phyloP scores from a whole-genome alignment of 2,329 filamentous ascomycete genomes.

The Penicillium sp. region DNA sequence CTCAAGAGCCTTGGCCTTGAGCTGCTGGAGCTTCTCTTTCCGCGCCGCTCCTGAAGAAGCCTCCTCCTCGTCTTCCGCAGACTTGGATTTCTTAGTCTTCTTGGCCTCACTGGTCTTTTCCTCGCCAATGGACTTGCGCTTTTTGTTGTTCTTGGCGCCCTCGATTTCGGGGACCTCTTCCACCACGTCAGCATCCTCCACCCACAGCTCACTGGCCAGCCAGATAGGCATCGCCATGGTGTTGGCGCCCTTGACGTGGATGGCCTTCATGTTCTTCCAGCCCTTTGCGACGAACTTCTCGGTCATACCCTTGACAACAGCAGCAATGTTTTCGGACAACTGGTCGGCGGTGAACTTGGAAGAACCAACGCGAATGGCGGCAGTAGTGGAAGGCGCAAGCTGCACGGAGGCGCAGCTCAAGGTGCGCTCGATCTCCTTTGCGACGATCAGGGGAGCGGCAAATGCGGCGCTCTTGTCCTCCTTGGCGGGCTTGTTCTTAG shows the following conservation, averaged over 20 bases:
- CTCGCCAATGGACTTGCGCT: conserved; percentile 43
- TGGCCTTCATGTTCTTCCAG: conserved; percentile 79
- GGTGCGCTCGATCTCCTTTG: conserved; percentile 77
- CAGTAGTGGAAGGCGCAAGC: conserved; percentile 75
- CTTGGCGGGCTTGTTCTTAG: conserved; percentile 48
- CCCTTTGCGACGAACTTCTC: conserved; percentile 80
- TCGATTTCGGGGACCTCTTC: conserved; percentile 43
- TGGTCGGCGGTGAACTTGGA: conserved; percentile 73
- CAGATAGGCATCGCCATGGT: conserved; percentile 92
- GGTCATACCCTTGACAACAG: conserved; percentile 67
- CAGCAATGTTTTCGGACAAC: conserved; percentile 76
- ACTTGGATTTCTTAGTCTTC: conserved; percentile 44
- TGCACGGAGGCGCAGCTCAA: conserved; percentile 76
- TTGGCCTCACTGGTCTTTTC: conserved; percentile 35
- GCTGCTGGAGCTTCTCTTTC: conserved; percentile 51
- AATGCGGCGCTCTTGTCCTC: conserved; percentile 48
- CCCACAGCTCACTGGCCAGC: conserved; percentile 89
- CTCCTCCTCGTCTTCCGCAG: conserved; percentile 41
- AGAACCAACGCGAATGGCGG: conserved; percentile 75
- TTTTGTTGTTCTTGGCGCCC: conserved; percentile 55
- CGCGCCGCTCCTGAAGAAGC: conserved; percentile 34
- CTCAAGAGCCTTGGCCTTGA: conserved; percentile 50
- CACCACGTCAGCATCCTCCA: conserved; percentile 73
- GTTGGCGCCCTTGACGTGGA: conserved; percentile 89
- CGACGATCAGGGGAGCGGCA: conserved; percentile 65